Evolutionary conservation across 73 alveolate genomes (phyloP).

Genomic region (Tetrahymena elliotti): DNA sequence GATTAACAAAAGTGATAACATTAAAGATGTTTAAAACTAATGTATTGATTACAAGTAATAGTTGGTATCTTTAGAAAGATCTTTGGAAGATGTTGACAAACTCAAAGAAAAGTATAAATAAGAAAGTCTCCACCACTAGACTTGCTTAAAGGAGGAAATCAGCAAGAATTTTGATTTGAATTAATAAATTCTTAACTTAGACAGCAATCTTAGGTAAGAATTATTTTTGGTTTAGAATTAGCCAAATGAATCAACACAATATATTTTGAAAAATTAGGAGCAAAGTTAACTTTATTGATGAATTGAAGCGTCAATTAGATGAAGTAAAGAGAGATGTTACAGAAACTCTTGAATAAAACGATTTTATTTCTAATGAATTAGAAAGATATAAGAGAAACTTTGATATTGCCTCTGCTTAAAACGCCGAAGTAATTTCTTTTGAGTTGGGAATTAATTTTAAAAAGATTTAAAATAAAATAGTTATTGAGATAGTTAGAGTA

Average conservation of each 20-base stretch:
- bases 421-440: constrained; percentile 1
- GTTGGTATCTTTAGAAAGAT: neutral
- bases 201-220: neutral
- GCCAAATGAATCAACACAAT: no score
- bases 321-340: neutral
- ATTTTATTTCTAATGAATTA: neutral
- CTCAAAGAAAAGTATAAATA: neutral
- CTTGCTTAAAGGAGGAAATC: neutral
- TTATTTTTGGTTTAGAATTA: neutral
- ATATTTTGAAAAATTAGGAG: neutral
- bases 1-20: neutral
- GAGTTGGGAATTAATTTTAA: neutral
- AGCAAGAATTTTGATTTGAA: neutral
- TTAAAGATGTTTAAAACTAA: neutral
- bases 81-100: neutral
- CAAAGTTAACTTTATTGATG: neutral
- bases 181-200: neutral
- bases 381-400: neutral
- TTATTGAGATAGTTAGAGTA: neutral
- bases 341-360: neutral
- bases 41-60: neutral
- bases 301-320: neutral
- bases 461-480: neutral
- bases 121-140: neutral
- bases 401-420: neutral